These are phyloP conservation scores for Tetrapisispora phaffii DNA, from an alignment of 805 yeast genomes.

Conservation along the genomic window DNA sequence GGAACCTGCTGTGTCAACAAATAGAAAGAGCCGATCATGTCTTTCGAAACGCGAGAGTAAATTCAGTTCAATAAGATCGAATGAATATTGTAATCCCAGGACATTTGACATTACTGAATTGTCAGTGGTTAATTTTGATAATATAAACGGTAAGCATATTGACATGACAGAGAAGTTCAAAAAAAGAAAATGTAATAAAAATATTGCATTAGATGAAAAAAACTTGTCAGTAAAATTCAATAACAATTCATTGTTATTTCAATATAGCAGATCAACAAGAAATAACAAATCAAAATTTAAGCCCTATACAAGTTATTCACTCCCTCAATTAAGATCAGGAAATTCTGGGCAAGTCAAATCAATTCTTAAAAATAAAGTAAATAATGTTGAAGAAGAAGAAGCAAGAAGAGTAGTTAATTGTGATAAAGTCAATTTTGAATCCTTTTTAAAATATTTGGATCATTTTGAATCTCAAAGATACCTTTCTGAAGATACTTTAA, in stretches of 20 bases:
- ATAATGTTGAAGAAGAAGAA: conserved; percentile 30
- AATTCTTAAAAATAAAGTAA: conserved; percentile 31
- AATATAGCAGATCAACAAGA: background rate
- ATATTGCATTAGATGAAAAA: conserved; percentile 1
- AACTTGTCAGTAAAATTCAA: background rate
- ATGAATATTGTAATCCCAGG: conserved; percentile 6
- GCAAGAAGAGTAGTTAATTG: conserved; percentile 30
- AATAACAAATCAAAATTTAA: background rate
- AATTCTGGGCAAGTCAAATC: conserved; percentile 19
- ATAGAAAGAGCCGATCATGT: no score
- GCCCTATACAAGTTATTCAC: background rate
- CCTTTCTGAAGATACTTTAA: conserved; percentile 28
- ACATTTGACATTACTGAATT: conserved; percentile 8
- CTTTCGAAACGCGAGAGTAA: background rate
- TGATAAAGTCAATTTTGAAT: conserved; percentile 31
- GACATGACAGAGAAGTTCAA: background rate
- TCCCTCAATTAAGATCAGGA: background rate
- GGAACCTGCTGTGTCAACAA: background rate
- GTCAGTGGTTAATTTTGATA: background rate
- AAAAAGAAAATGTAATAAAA: conserved; percentile 1
- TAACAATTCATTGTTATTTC: background rate
- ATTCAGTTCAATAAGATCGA: background rate
- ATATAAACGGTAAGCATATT: background rate
- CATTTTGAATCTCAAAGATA: conserved; percentile 30
- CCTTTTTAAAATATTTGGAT: conserved; percentile 30